phyloP scores from a whole-genome alignment of 2,329 filamentous ascomycete species.

The Cladosporium velox region DNA sequence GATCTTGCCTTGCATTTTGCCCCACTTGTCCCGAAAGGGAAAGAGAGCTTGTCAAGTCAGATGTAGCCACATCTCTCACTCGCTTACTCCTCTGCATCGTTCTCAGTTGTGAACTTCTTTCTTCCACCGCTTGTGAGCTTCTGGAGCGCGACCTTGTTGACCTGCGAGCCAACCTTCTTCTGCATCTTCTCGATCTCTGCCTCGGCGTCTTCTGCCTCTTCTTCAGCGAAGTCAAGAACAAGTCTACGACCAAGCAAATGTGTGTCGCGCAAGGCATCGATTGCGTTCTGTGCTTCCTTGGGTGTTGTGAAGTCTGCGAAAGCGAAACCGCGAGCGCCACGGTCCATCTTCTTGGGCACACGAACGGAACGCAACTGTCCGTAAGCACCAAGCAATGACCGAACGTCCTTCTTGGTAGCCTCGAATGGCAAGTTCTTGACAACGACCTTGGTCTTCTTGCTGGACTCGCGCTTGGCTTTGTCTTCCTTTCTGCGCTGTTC shows the following conservation, averaged over 20 bases:
- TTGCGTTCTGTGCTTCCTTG: slow-evolving; percentile 85
- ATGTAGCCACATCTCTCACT: background rate
- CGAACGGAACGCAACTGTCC: slow-evolving; percentile 90
- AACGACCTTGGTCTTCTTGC: slow-evolving; percentile 84
- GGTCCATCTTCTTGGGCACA: slow-evolving; percentile 92
- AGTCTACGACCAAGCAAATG: slow-evolving; percentile 88
- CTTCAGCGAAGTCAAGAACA: slow-evolving; percentile 87
- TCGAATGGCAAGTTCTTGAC: slow-evolving; percentile 99
- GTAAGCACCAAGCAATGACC: slow-evolving; percentile 82
- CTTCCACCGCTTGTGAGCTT: slow-evolving; percentile 80
- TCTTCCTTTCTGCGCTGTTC: slow-evolving; percentile 84
- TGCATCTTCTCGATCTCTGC: slow-evolving; percentile 97
- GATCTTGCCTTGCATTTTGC: slow-evolving; percentile 13
- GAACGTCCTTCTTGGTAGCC: slow-evolving; percentile 87
- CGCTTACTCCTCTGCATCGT: slow-evolving; percentile 29
- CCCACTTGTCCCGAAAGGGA: background rate
- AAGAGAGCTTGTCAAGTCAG: background rate
- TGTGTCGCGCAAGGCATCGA: slow-evolving; percentile 87
- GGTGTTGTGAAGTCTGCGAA: slow-evolving; percentile 95
- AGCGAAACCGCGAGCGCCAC: slow-evolving; percentile 84
- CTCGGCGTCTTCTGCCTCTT: slow-evolving; percentile 86
- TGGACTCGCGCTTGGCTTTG: slow-evolving; percentile 74
- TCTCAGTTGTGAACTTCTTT: slow-evolving; percentile 71
- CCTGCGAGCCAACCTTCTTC: slow-evolving; percentile 87
- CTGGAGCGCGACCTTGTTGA: slow-evolving; percentile 87